phyloP scores from a whole-genome alignment of 2,329 filamentous ascomycete genomes.

The Rhytidhysteron rufulum region DNA sequence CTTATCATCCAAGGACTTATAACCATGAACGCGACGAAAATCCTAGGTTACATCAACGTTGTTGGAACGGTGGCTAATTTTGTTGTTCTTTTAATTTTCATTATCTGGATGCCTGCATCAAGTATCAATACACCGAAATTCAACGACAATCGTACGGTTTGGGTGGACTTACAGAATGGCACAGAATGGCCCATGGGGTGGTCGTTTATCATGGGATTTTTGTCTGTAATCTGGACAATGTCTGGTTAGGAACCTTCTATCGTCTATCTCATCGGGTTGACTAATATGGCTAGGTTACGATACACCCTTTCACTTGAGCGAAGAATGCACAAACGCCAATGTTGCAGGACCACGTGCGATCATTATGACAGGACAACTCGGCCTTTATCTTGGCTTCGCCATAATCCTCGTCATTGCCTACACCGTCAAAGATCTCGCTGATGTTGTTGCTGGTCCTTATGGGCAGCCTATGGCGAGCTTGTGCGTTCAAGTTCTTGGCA shows the following conservation, averaged over 20 bases:
- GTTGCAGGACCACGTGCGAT: constrained; percentile 21
- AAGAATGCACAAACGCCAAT: constrained; percentile 31
- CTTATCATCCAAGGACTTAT: constrained; percentile 29
- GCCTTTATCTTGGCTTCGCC: constrained; percentile 21
- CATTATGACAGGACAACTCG: constrained; percentile 25
- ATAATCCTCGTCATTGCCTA: constrained; percentile 28
- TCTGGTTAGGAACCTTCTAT: background rate
- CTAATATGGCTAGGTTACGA: constrained; percentile 19
- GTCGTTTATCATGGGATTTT: constrained; percentile 25
- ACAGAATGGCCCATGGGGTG: constrained; percentile 29
- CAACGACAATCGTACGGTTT: background rate
- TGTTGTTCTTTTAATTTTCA: constrained; percentile 27
- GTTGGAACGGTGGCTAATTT: constrained; percentile 26
- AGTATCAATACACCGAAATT: constrained; percentile 25
- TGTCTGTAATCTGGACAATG: background rate
- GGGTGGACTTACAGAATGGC: constrained; percentile 16
- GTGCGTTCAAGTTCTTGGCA: constrained; percentile 27
- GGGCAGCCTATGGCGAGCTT: constrained; percentile 29
- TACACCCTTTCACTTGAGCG: constrained; percentile 28
- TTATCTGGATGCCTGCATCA: constrained; percentile 34
- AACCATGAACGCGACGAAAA: constrained; percentile 30
- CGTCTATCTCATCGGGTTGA: background rate
- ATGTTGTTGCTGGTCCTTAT: constrained; percentile 23
- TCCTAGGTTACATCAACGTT: constrained; percentile 25
- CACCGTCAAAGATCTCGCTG: constrained; percentile 24